Base-by-base conservation (phyloP, 108 stramenopile genomes). In the Ochromonas danica region DNA sequence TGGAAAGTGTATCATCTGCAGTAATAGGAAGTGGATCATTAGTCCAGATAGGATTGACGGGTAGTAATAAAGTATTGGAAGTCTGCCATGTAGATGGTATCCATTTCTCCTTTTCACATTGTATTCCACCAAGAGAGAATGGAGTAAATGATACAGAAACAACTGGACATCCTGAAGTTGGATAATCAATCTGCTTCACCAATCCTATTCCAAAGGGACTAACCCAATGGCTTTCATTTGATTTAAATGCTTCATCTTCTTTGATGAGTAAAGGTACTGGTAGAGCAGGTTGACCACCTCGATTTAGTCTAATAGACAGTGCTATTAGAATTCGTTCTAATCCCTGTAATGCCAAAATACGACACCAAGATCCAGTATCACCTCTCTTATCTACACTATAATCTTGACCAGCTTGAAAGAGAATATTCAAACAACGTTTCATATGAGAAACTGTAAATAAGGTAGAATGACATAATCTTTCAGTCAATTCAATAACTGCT, bases 341-440 rank as follows among this genome's bases (percentile, higher is more conserved):
- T 22, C 92, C 94, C 2, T 89, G 80, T 89, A 97, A 89, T 31
- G 97, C 93, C 28, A 91, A 95, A 51, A 92, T 90, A 43, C 98
- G 83, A 75, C 90, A 94, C 97, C 96, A 98, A 30, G 95, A 96
- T 45, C 98, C 98, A 42, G 97, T 94, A 86, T 99, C 98, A 2
- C 98, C 98, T 31, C 98, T 88, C 78, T 94, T 90, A 90, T 99
- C 98, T 40, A 88, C 90, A 43, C 89, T 92, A 84, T 98, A 99
- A 83, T 99, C 98, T 36, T 89, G 91, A 65, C 93, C 81, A 17
- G 92, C 87, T 30, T 40, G 72, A 57, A 93, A 79, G 33, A 96
- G 86, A 41, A 94, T 80, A 33, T 79, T 61, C 43, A 94, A 88
- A 25, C 95, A 89, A 65, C 79, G 82, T 27, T 78, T 43, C 35